Evolutionary conservation across 768 basidiomycete genomes (phyloP).

Genomic region (Trametes gibbosa): DNA sequence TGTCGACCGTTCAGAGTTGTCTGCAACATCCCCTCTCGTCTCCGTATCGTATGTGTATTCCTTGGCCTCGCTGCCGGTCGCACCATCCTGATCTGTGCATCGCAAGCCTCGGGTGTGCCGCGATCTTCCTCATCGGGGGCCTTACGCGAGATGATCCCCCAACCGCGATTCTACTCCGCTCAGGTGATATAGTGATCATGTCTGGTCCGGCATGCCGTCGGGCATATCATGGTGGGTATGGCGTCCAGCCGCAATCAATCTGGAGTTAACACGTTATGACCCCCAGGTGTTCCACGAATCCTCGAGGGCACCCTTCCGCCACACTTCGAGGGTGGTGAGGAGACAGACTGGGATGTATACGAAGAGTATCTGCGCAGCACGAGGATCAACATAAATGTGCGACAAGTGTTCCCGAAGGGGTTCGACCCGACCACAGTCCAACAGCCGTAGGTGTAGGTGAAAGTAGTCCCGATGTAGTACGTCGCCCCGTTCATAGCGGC

Average conservation of each 20-base stretch:
- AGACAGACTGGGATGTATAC: slow-evolving; percentile 56
- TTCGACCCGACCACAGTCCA: slow-evolving; percentile 38
- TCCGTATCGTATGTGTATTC: slow-evolving; percentile 76
- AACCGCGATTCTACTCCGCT: slow-evolving; percentile 79
- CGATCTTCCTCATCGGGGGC: slow-evolving; percentile 88
- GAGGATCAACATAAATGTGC: slow-evolving; percentile 88
- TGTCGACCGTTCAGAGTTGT: slow-evolving; percentile 95
- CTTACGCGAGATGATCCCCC: slow-evolving; percentile 75
- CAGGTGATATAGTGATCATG: slow-evolving; percentile 93
- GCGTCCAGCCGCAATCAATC: background rate
- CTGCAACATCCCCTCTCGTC: slow-evolving; percentile 87
- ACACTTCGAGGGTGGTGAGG: slow-evolving; percentile 38
- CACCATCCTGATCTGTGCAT: background rate
- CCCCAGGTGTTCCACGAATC: slow-evolving; percentile 79
- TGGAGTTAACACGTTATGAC: background rate
- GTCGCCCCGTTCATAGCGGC: too few relatives aligned
- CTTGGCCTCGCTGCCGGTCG: background rate
- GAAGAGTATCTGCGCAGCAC: slow-evolving; percentile 61
- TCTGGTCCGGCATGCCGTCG: slow-evolving; percentile 80
- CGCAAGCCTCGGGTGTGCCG: slow-evolving; percentile 82
- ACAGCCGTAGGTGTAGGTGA: background rate
- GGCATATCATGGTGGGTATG: slow-evolving; percentile 83
- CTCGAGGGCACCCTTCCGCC: slow-evolving; percentile 76
- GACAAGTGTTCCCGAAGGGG: slow-evolving; percentile 82
- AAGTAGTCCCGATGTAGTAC: too few relatives aligned